Evolutionary conservation across 768 basidiomycete species (phyloP), one percentile per base, ranked within the genome.

Genomic region (Rossbeevera mucosa): DNA sequence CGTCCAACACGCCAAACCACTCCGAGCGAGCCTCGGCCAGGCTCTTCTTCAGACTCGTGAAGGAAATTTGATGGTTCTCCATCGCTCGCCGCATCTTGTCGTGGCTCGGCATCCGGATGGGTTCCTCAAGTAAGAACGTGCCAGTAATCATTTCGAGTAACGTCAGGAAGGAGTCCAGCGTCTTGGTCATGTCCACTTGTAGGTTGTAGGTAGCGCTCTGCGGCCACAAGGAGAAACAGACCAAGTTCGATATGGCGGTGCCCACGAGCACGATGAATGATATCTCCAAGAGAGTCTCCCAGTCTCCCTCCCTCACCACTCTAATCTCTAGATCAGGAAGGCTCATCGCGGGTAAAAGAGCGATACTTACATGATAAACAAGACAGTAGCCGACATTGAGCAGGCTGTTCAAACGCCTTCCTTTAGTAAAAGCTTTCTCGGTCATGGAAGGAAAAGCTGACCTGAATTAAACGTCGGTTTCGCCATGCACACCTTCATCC

Each of bases 391-490:
- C 0, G 82, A 84, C 91, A 92, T 92, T 55, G 86, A 91, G 59
- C 87, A 88, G 9, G 90, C 90, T 88, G 47, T 50, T 49, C 43
- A 9, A 20, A 16, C 21, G 22, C 52, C 31, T 52, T 14, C 21
- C 33, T 42, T 51, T 20, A 56, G 24, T 24, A 5, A 24, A 44
- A 22, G 4, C 28, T 18, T 12, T 43, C 26, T 4, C 2, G 7
- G 14, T 16, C 5, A 2, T 21, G 2, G 9, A 31, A 38, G 8
- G 24, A 61, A 22, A 2, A 22, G 1, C 74, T 54, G 63, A 82
- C 89, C 90, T n/a, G 91, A 86, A 61, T 92, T 92, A 62, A 93
- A 96, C 18, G 86, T 84, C 2, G 91, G 90, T 63, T 87, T 94
- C 11, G 74, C 78, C 79, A 98, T 91, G 84, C 87, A 91, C 2